Evolutionary conservation across 305 asterid genomes (phyloP).

Genomic region (Solanum aculeatissimum): DNA sequence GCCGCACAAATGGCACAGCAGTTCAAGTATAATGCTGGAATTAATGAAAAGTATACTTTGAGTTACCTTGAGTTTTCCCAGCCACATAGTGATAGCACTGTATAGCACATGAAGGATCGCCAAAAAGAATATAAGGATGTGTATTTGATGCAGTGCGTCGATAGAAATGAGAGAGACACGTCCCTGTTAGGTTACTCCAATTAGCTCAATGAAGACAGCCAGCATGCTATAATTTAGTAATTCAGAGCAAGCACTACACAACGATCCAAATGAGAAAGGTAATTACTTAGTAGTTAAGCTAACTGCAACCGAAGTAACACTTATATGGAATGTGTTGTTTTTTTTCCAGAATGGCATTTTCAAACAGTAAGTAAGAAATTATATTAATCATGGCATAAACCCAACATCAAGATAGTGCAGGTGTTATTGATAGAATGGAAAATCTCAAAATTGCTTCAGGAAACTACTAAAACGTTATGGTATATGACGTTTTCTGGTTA

Average conservation of each 20-base stretch:
- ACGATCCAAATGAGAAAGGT: background rate
- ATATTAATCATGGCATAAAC: background rate
- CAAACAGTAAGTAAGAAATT: background rate
- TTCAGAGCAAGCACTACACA: background rate
- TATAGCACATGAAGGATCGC: conserved; percentile 14
- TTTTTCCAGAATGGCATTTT: background rate
- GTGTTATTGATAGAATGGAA: background rate
- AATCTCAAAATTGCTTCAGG: background rate
- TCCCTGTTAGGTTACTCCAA: conserved; percentile 3
- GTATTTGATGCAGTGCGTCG: conserved; percentile 15
- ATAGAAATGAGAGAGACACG: conserved; percentile 7
- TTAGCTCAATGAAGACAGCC: background rate
- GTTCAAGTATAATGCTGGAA: background rate
- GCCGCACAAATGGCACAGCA: background rate
- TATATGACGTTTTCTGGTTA: background rate
- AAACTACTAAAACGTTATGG: background rate
- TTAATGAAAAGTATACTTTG: background rate
- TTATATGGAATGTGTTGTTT: background rate
- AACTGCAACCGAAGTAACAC: background rate
- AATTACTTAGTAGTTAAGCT: background rate
- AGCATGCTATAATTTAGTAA: background rate
- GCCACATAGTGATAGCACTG: conserved; percentile 14
- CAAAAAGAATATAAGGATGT: conserved; percentile 18
- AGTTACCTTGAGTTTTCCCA: conserved; percentile 16
- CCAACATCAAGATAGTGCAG: background rate